phyloP scores from a whole-genome alignment of 805 yeast species.

The Cyberlindnera meyerae region DNA sequence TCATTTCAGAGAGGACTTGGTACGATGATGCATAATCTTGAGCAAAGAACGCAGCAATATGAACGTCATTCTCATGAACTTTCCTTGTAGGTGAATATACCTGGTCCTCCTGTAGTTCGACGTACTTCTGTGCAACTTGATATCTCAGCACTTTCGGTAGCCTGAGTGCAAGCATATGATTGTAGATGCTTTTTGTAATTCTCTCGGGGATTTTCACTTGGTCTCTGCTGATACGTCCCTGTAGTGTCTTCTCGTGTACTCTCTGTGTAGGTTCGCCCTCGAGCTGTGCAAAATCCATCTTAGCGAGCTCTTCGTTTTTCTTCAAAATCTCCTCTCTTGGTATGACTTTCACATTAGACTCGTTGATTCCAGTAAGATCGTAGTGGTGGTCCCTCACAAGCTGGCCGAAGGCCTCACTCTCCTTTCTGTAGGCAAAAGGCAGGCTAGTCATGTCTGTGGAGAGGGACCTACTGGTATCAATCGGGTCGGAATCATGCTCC shows the following conservation, averaged over 20 bases:
- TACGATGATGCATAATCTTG: slow-evolving; percentile 72
- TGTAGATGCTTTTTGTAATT: slow-evolving; percentile 54
- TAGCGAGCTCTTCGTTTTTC: slow-evolving; percentile 4
- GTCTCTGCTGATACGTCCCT: slow-evolving; percentile 46
- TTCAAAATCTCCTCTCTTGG: slow-evolving; percentile 30
- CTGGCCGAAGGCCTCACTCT: slow-evolving; percentile 40
- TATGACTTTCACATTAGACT: slow-evolving; percentile 30
- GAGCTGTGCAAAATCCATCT: background rate
- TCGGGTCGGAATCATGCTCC: slow-evolving; percentile 19
- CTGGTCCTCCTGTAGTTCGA: slow-evolving; percentile 45
- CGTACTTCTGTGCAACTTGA: slow-evolving; percentile 53
- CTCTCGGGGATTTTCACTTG: slow-evolving; percentile 52
- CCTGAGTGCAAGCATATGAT: slow-evolving; percentile 55
- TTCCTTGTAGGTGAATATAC: slow-evolving; percentile 45
- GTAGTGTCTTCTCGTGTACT: slow-evolving; percentile 50
- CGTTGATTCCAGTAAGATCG: slow-evolving; percentile 29
- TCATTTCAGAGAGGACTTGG: slow-evolving; percentile 64
- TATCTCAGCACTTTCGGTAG: slow-evolving; percentile 61
- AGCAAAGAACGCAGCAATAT: slow-evolving; percentile 72
- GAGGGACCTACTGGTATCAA: slow-evolving; percentile 9
- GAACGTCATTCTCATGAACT: slow-evolving; percentile 65
- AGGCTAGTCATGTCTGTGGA: slow-evolving; percentile 16
- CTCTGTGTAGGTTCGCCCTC: slow-evolving; percentile 27
- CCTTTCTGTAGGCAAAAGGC: slow-evolving; percentile 32
- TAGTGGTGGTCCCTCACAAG: slow-evolving; percentile 34